A percentile compares a stretch with the other conserved stretches of the same genome.
Conservation (phyloP, 202 grass and related monocot genomes). For the Brachypodium distachyon region DNA sequence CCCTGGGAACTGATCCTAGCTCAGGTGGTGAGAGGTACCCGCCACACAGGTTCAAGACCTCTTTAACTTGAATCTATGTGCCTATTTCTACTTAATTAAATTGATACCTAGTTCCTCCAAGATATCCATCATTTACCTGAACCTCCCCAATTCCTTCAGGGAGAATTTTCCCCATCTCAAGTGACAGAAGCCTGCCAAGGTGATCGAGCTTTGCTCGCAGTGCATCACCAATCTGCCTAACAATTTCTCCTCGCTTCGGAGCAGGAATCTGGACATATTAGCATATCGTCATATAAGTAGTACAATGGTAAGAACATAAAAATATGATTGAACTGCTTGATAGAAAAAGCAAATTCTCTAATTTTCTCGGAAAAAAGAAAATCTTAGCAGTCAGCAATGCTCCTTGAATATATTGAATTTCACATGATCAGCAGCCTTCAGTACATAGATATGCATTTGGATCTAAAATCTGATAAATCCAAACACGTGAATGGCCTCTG, state of each 20-base stretch:
- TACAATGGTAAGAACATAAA: background rate
- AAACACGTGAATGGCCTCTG: background rate
- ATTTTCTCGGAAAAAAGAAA: too few relatives aligned
- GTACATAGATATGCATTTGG: background rate
- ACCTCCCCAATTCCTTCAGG: slow-evolving; percentile 98
- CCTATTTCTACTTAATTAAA: background rate
- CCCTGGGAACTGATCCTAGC: background rate
- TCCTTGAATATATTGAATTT: background rate
- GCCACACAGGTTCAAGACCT: background rate
- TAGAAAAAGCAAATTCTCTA: background rate
- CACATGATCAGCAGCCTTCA: background rate
- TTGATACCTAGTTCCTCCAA: too few relatives aligned
- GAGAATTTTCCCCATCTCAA: slow-evolving; percentile 99
- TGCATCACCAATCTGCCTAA: slow-evolving; percentile 95
- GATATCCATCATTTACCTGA: slow-evolving; percentile 35
- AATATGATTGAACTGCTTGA: background rate
- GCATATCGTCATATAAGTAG: background rate
- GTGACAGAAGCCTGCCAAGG: slow-evolving; percentile 89
- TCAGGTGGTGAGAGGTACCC: background rate
- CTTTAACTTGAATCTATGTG: background rate
- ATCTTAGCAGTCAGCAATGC: background rate
- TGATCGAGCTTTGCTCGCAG: slow-evolving; percentile 75
- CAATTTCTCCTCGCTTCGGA: slow-evolving; percentile 93
- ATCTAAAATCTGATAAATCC: background rate
- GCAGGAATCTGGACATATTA: slow-evolving; percentile 51